Evolutionary conservation across 495 filamentous ascomycete genomes (phyloP), one percentile per base, ranked within the genome.

Genomic region (Cryomyces minteri): DNA sequence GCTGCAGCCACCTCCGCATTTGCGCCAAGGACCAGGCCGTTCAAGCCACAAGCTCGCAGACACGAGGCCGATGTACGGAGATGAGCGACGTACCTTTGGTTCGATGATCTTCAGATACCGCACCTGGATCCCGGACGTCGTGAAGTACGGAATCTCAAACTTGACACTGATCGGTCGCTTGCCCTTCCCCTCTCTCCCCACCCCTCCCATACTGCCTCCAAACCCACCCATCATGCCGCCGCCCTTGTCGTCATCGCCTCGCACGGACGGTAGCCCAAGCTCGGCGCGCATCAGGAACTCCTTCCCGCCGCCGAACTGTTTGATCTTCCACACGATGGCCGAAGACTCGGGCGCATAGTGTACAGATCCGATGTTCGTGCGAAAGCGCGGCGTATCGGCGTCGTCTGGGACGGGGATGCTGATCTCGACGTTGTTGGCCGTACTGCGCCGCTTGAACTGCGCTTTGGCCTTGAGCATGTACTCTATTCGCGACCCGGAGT

Each of bases 271-370:
- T 11, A 96, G 66, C 9, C 88, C 88, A 11, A 99, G 72, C 63
- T 99, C 92, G n/a, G 92, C 92, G 40, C 90, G 80, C 92, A 99
- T 99, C 52, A 99, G 74, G 61, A 99, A 99, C 57, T 99, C 92
- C 64, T 99, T 99, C 50, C 80, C 79, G 43, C 92, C 92, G 5
- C 90, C 92, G 58, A 99, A 99, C 55, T 99, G 92, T 72, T 99
- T 99, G 67, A 99, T 99, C 71, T 96, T 96, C 92, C 92, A 99
- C 50, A 99, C 78, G 49, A 99, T 99, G 32, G 92, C 88, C 38
- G 84, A 88, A 56, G 93, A 85, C 61, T 99, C 92, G 6, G 92
- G 92, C 8, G 88, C 88, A 60, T 99, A 99, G 63, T 96, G 90
- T n/a, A 99, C 92, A 18, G 77, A 80, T 30, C 92, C 92, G 52